A percentile compares a stretch with the other conserved stretches of the same genome.
These are phyloP conservation scores for Schoenoplectus tabernaemontani DNA, from an alignment of 202 grass and related monocot species.

Conservation along the genomic window DNA sequence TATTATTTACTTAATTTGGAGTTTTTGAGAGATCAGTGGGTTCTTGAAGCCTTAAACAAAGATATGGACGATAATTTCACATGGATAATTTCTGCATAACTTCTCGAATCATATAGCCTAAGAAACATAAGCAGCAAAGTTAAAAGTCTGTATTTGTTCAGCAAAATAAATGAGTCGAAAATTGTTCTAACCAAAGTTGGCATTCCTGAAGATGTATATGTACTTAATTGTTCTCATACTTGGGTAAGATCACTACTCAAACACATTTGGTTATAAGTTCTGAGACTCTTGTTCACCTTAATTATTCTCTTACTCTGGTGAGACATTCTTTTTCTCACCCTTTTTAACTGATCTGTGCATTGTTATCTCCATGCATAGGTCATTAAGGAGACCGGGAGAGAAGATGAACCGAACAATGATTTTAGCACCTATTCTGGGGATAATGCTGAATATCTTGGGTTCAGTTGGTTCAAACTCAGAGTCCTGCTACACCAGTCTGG, in stretches of 20 bases:
- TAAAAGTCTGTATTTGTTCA: no score
- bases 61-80: background rate
- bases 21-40: background rate
- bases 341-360: conserved; percentile 4
- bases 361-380: conserved; percentile 32
- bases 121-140: no score
- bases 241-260: background rate
- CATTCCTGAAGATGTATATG: no score
- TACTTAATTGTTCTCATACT: background rate
- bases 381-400: conserved; percentile 55
- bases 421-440: conserved; percentile 75
- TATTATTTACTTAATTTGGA: background rate
- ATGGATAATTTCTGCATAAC: background rate
- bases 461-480: conserved; percentile 15
- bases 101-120: background rate
- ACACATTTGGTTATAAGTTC: background rate
- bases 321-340: background rate
- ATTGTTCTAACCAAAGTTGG: no score
- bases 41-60: background rate
- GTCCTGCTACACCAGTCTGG: conserved; percentile 40
- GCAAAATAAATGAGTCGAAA: no score
- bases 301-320: no score
- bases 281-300: background rate
- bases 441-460: conserved; percentile 71
- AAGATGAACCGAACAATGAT: conserved; percentile 84